Conservation (phyloP, 2,329 filamentous ascomycete genomes). For the Penicillium brevicompactum region DNA sequence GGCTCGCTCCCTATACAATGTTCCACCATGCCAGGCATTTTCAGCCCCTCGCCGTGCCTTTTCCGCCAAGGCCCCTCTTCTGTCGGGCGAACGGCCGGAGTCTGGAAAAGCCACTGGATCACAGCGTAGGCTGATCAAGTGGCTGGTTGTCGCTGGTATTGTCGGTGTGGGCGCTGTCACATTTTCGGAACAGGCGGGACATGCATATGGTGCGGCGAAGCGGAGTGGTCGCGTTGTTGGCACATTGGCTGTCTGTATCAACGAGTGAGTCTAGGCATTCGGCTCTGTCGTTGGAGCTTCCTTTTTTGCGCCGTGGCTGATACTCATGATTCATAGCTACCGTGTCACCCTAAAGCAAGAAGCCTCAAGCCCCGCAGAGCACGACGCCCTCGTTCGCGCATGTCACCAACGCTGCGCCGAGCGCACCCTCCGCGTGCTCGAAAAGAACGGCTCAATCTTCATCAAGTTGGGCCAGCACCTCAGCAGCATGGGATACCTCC, state of each 20-base stretch:
- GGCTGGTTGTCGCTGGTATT: conserved; percentile 37
- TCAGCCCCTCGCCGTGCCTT: conserved; percentile 14
- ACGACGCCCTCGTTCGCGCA: conserved; percentile 68
- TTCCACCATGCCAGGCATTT: background rate
- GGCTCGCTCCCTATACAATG: background rate
- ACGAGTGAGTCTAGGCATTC: conserved; percentile 67
- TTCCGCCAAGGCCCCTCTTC: conserved; percentile 20
- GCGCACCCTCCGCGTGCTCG: conserved; percentile 80
- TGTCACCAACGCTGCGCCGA: conserved; percentile 93
- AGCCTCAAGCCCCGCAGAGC: conserved; percentile 63
- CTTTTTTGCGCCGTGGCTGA: conserved; percentile 11
- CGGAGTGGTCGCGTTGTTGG: conserved; percentile 76
- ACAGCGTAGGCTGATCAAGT: conserved; percentile 32
- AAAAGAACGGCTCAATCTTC: conserved; percentile 97
- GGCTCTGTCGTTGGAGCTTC: background rate
- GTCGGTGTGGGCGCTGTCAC: conserved; percentile 50
- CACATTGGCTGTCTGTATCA: conserved; percentile 78
- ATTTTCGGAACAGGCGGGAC: conserved; percentile 69
- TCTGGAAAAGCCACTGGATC: conserved; percentile 5
- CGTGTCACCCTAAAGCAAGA: conserved; percentile 77
- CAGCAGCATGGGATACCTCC: conserved; percentile 92
- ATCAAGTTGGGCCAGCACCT: conserved; percentile 97
- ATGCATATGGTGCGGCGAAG: conserved; percentile 73
- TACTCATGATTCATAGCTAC: conserved; percentile 62
- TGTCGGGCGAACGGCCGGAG: conserved; percentile 8